A percentile compares a stretch with the other conserved stretches of the same genome.
phyloP scores from a whole-genome alignment of 1,139 yeast species.

The Diutina scorzettiae region DNA sequence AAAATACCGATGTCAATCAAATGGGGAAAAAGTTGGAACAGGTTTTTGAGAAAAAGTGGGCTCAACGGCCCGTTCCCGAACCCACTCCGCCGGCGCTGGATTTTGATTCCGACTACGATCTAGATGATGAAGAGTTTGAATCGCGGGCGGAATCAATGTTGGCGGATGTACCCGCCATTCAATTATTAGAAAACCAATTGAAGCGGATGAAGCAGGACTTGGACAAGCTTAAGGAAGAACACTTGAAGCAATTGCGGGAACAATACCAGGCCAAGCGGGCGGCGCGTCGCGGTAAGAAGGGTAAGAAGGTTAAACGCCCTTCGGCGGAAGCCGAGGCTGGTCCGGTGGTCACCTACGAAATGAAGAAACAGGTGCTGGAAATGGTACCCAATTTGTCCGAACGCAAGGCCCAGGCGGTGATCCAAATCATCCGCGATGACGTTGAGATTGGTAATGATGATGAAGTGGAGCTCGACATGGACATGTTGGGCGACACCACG shows the following conservation, averaged over 20 bases:
- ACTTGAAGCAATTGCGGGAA: conserved; percentile 44
- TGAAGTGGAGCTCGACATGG: conserved; percentile 88
- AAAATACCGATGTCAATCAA: conserved; percentile 86
- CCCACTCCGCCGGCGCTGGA: conserved; percentile 35
- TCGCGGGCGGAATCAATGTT: conserved; percentile 39
- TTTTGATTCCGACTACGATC: conserved; percentile 26
- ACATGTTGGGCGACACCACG: conserved; percentile 78
- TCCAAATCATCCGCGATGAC: conserved; percentile 77
- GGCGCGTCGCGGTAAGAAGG: conserved; percentile 36
- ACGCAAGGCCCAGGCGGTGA: conserved; percentile 70
- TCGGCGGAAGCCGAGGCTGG: conserved; percentile 10
- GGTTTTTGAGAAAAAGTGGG: conserved; percentile 81
- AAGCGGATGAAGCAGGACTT: conserved; percentile 78
- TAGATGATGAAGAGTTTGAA: conserved; percentile 61
- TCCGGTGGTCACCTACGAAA: conserved; percentile 72
- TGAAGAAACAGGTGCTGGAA: conserved; percentile 91
- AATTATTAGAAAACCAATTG: conserved; percentile 76
- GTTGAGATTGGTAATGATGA: conserved; percentile 71
- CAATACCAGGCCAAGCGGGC: conserved; percentile 19
- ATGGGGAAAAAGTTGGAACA: conserved; percentile 91
- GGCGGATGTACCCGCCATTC: conserved; percentile 75
- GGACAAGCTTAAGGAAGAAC: conserved; percentile 62
- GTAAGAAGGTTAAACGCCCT: conserved; percentile 17
- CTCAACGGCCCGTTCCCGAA: conserved; percentile 72
- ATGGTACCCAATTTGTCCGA: conserved; percentile 71